Evolutionary conservation across 441 rosid genomes (phyloP).

Genomic region (Geranium incanum): DNA sequence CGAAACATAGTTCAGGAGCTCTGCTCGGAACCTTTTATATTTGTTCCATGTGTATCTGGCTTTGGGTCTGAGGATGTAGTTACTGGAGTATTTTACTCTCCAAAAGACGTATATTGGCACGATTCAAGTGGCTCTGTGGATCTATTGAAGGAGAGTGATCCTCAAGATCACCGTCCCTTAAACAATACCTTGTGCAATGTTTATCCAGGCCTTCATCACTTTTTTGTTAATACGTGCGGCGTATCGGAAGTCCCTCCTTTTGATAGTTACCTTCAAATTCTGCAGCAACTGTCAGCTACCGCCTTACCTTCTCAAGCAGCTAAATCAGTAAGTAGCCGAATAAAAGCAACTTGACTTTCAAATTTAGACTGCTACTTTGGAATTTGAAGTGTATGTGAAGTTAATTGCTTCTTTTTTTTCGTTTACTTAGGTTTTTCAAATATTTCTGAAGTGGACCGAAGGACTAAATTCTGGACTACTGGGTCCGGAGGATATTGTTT

Average conservation of each 20-base stretch:
- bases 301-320: slow-evolving; percentile 69
- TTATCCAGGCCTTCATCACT: slow-evolving; percentile 75
- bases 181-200: slow-evolving; percentile 53
- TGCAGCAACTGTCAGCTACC: slow-evolving; percentile 50
- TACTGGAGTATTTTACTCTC: slow-evolving; percentile 58
- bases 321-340: slow-evolving; percentile 52
- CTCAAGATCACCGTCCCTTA: slow-evolving; percentile 29
- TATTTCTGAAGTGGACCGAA: slow-evolving; percentile 71
- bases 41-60: slow-evolving; percentile 51
- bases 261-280: slow-evolving; percentile 48
- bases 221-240: slow-evolving; percentile 69
- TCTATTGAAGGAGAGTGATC: slow-evolving; percentile 39
- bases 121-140: slow-evolving; percentile 69
- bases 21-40: slow-evolving; percentile 46
- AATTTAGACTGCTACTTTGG: background rate
- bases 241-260: slow-evolving; percentile 64
- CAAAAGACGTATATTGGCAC: slow-evolving; percentile 72
- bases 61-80: slow-evolving; percentile 45
- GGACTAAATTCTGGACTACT: slow-evolving; percentile 51
- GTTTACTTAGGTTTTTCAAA: slow-evolving; percentile 60
- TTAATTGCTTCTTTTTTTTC: slow-evolving; percentile 11
- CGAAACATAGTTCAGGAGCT: slow-evolving; percentile 45
- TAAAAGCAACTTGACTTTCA: slow-evolving; percentile 10
- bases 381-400: background rate
- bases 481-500: slow-evolving; percentile 43